A percentile compares a stretch with the other conserved stretches of the same genome.
Conservation (phyloP, 1,284 basidiomycete species). For the Phylloporus sp. region DNA sequence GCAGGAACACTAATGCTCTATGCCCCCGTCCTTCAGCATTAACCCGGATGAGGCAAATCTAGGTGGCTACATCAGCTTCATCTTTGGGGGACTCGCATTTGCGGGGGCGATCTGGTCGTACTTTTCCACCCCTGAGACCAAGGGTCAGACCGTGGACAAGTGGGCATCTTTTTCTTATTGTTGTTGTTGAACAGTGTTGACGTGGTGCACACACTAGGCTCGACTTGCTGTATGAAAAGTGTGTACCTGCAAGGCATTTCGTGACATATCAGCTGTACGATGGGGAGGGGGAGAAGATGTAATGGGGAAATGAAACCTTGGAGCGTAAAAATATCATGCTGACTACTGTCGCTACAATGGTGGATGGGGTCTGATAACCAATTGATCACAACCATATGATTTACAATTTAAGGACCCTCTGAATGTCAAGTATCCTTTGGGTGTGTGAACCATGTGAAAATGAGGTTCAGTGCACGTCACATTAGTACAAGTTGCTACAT, state of each 20-base stretch:
- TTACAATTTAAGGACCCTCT: no score
- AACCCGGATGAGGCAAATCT: conserved; percentile 33
- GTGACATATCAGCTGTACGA: conserved; percentile 19
- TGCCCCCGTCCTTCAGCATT: conserved; percentile 21
- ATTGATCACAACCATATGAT: no score
- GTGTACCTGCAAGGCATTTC: conserved; percentile 28
- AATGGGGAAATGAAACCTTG: no score
- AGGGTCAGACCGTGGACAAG: conserved; percentile 35
- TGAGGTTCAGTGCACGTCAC: no score
- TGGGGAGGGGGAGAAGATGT: neutral
- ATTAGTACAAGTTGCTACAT: no score
- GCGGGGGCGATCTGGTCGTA: conserved; percentile 28
- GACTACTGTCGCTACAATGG: no score
- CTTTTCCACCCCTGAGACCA: conserved; percentile 35
- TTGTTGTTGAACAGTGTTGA: neutral
- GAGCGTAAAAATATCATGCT: no score
- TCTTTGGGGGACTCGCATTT: conserved; percentile 33
- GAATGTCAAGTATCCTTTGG: no score
- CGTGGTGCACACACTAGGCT: conserved; percentile 22
- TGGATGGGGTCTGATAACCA: no score
- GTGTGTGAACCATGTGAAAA: no score
- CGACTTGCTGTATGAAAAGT: conserved; percentile 28
- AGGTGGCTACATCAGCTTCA: conserved; percentile 35
- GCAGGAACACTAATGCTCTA: conserved; percentile 12
- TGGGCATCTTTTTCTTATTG: conserved; percentile 16